phyloP scores from a whole-genome alignment of 495 filamentous ascomycete species.

The Podospora sp. region DNA sequence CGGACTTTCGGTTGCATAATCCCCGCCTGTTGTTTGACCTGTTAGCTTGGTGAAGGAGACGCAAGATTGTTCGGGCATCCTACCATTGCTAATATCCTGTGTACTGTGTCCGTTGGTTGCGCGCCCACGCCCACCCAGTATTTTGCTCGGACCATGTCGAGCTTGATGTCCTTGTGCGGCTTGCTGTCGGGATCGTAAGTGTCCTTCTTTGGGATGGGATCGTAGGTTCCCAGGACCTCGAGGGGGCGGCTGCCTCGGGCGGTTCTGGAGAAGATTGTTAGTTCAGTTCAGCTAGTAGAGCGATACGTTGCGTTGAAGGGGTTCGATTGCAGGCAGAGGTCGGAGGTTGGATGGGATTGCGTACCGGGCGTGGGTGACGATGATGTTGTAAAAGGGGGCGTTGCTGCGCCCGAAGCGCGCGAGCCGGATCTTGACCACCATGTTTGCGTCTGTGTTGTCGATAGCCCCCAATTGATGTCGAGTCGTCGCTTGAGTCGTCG shows the following conservation, averaged over 20 bases:
- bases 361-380: constrained; percentile 93
- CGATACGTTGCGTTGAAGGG: neutral
- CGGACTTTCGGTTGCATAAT: constrained; percentile 3
- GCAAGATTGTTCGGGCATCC: too few species aligned
- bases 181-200: constrained; percentile 67
- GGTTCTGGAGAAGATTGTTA: constrained; percentile 50
- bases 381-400: constrained; percentile 92
- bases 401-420: constrained; percentile 90
- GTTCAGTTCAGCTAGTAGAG: neutral
- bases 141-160: constrained; percentile 77
- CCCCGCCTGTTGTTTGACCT: neutral
- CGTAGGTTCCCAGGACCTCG: constrained; percentile 94
- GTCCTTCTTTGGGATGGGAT: constrained; percentile 78
- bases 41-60: too few species aligned
- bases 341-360: constrained; percentile 22
- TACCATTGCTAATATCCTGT: constrained; percentile 87
- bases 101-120: constrained; percentile 85
- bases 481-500: neutral
- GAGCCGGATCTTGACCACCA: constrained; percentile 93
- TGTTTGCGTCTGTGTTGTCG: constrained; percentile 41
- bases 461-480: neutral
- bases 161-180: constrained; percentile 83
- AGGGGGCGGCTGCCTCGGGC: constrained; percentile 84
- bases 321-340: constrained; percentile 6
- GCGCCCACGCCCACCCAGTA: constrained; percentile 98